Conservation (phyloP, 345 rosid genomes). For the Brassica cretica region DNA sequence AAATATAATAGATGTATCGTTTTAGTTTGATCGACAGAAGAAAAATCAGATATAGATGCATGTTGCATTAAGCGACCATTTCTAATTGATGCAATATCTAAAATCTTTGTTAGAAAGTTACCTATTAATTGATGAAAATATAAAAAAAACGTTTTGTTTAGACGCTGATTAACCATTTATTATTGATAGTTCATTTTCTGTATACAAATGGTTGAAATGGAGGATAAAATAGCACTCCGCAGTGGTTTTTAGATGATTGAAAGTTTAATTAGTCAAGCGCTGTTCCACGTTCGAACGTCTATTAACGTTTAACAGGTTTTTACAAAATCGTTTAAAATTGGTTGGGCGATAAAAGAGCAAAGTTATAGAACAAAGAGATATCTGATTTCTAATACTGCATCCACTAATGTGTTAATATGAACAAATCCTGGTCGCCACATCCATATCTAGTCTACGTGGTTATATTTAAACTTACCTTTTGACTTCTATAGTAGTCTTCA, state of each 20-base stretch:
- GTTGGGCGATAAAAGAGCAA: background rate
- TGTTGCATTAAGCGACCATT: background rate
- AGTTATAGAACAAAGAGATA: background rate
- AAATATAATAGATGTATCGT: background rate
- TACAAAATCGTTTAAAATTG: background rate
- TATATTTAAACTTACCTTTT: slow-evolving; percentile 15
- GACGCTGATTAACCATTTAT: background rate
- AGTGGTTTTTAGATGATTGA: background rate
- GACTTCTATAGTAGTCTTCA: background rate
- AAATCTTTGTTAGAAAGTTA: no score
- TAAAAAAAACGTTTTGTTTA: background rate
- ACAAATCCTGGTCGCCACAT: slow-evolving; percentile 7
- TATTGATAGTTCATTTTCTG: background rate
- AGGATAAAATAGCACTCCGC: background rate
- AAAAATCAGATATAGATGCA: background rate
- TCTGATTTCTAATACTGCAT: background rate
- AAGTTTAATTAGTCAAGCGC: background rate
- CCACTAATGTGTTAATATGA: background rate
- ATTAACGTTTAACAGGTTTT: background rate
- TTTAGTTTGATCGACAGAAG: background rate
- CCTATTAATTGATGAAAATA: background rate
- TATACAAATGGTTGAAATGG: background rate
- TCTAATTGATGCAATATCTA: background rate
- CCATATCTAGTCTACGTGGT: background rate
- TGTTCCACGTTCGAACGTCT: background rate